A percentile compares a stretch with the other conserved stretches of the same genome.
Evolutionary conservation across 1,284 basidiomycete species (phyloP).

Genomic region (Leccinum huronense): DNA sequence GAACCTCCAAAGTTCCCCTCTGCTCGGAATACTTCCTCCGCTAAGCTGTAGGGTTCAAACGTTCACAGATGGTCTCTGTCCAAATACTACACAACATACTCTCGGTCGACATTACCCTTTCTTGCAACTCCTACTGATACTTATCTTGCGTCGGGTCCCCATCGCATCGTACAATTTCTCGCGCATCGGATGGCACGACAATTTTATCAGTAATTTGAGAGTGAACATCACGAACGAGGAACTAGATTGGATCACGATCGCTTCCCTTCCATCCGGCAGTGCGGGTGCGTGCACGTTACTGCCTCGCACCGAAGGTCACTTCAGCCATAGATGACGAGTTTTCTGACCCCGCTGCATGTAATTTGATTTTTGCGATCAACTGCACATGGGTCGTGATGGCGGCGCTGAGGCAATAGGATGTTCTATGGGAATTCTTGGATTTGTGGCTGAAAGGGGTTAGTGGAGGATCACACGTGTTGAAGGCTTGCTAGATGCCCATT

Average conservation of each 20-base stretch:
- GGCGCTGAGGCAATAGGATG: constrained; percentile 80
- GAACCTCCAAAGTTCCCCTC: too few relatives aligned
- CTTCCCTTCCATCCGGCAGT: constrained; percentile 37
- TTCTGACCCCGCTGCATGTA: constrained; percentile 33
- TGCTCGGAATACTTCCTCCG: too few relatives aligned
- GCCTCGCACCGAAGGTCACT: constrained; percentile 25
- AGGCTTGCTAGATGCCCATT: constrained; percentile 30
- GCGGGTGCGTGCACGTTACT: constrained; percentile 34
- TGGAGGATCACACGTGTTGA: constrained; percentile 33
- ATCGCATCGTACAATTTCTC: too few relatives aligned
- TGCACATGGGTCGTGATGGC: constrained; percentile 73
- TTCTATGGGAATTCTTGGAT: constrained; percentile 71
- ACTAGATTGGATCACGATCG: constrained; percentile 69
- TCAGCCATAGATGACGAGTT: constrained; percentile 4
- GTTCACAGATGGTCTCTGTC: too few relatives aligned
- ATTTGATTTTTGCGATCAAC: constrained; percentile 77
- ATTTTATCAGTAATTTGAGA: constrained; percentile 17
- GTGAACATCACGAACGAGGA: constrained; percentile 51
- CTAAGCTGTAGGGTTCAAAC: too few relatives aligned
- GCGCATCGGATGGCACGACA: constrained; percentile 4
- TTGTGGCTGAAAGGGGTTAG: constrained; percentile 46
- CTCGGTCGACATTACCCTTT: too few relatives aligned
- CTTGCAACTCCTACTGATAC: too few relatives aligned
- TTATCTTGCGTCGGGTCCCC: too few relatives aligned
- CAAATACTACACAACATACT: too few relatives aligned